Evolutionary conservation across 257 asterid genomes (phyloP).

Genomic region (Leonotis leonurus): DNA sequence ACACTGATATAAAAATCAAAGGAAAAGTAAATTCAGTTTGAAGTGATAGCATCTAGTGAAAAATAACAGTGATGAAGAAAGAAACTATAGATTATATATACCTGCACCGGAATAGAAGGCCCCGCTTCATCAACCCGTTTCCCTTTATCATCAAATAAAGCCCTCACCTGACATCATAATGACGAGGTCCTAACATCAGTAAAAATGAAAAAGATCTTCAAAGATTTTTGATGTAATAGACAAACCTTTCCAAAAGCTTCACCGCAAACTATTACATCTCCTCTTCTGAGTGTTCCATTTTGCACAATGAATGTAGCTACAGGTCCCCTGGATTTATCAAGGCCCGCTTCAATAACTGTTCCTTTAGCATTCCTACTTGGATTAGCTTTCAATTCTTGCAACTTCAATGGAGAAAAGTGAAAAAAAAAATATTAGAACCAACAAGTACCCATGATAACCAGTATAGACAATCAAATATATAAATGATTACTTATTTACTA

Average conservation of each 20-base stretch:
- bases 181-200: constrained; percentile 18
- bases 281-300: constrained; percentile 86
- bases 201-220: background rate
- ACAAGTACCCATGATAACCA: background rate
- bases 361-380: constrained; percentile 92
- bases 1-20: background rate
- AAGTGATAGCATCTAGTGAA: background rate
- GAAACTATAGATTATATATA: too few relatives aligned
- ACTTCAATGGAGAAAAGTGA: constrained; percentile 35
- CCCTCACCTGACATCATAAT: constrained; percentile 66
- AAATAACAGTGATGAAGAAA: too few relatives aligned
- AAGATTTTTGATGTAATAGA: constrained; percentile 16
- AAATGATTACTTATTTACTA: background rate
- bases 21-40: background rate
- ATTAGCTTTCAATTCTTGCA: constrained; percentile 99
- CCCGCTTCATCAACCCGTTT: constrained; percentile 76
- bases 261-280: constrained; percentile 83
- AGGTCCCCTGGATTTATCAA: constrained; percentile 92
- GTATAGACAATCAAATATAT: background rate
- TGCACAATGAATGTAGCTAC: constrained; percentile 92
- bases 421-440: constrained; percentile 19
- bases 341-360: constrained; percentile 94
- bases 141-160: constrained; percentile 84
- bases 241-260: constrained; percentile 98
- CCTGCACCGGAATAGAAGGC: constrained; percentile 97